These are phyloP conservation scores for Penicillium vulpinum DNA, from an alignment of 2,329 filamentous ascomycete species.

Conservation along the genomic window DNA sequence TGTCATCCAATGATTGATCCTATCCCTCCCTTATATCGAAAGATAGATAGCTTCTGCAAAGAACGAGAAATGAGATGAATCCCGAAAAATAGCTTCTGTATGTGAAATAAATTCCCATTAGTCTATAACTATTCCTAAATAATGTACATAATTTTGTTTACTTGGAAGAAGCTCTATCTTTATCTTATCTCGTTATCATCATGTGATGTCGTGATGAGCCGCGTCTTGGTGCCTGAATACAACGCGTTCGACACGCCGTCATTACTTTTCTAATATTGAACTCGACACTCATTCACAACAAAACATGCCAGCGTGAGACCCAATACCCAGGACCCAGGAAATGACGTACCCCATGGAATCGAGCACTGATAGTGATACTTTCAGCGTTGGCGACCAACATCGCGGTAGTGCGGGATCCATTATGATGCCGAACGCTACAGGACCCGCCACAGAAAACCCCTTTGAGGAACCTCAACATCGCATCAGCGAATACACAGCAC, in stretches of 20 bases:
- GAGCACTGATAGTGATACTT: constrained; percentile 24
- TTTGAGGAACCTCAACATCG: constrained; percentile 72
- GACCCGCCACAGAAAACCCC: constrained; percentile 62
- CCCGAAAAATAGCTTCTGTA: neutral
- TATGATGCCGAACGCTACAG: constrained; percentile 39
- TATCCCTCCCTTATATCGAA: neutral
- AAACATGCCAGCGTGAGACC: constrained; percentile 51
- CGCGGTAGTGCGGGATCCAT: constrained; percentile 46
- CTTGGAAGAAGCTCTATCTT: neutral
- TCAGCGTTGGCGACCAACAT: constrained; percentile 70
- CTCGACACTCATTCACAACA: constrained; percentile 11
- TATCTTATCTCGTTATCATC: constrained; percentile 16
- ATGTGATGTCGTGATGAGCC: constrained; percentile 37
- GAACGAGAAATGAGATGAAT: constrained; percentile 13
- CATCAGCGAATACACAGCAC: constrained; percentile 80
- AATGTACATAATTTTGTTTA: neutral
- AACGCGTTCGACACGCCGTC: constrained; percentile 20
- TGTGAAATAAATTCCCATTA: neutral
- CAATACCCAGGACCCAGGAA: neutral
- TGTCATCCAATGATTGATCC: constrained; percentile 58
- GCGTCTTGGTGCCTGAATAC: constrained; percentile 20
- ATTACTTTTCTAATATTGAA: constrained; percentile 9
- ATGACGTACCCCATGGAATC: constrained; percentile 6
- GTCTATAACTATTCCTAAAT: neutral
- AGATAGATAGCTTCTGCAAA: constrained; percentile 5